phyloP scores from a whole-genome alignment of 2,329 filamentous ascomycete species.

The Colletotrichum sp. region DNA sequence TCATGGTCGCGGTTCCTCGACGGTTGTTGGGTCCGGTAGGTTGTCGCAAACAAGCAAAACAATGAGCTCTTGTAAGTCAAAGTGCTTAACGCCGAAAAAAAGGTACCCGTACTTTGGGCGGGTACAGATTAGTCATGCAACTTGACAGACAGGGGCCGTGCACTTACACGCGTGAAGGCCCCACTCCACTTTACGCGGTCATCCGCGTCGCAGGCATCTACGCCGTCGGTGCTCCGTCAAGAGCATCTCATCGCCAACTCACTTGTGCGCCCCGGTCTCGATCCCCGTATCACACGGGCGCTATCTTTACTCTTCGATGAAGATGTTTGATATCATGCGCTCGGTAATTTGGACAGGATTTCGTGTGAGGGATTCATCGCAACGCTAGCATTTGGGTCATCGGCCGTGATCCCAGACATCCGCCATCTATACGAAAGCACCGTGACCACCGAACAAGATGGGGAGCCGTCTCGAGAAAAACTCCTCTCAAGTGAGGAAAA shows the following conservation, averaged over 20 bases:
- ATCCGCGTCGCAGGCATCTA: constrained; percentile 9
- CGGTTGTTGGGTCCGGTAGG: not conserved
- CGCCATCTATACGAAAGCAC: constrained; percentile 13
- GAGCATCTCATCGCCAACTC: not conserved
- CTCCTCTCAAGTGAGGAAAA: constrained; percentile 65
- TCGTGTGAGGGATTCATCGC: not conserved
- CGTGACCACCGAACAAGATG: constrained; percentile 44
- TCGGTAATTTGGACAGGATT: not conserved
- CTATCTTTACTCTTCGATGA: not conserved
- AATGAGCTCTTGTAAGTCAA: not conserved
- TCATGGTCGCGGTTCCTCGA: constrained; percentile 63
- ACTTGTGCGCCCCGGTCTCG: not conserved
- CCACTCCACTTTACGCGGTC: constrained; percentile 42
- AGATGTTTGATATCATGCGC: not conserved
- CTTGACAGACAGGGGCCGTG: constrained; percentile 42
- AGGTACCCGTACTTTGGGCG: not conserved
- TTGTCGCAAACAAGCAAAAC: not conserved
- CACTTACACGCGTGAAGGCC: constrained; percentile 27
- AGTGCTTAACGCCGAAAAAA: not conserved
- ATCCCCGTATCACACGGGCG: not conserved
- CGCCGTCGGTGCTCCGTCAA: not conserved
- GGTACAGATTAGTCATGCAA: not conserved
- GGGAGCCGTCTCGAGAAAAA: constrained; percentile 67
- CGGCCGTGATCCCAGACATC: not conserved
- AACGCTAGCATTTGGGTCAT: not conserved